Percentiles rank a stretch among this genome's conserved stretches.
These are phyloP conservation scores for Chenopodium album DNA, from an alignment of 148 eudicot species.

Conservation along the genomic window DNA sequence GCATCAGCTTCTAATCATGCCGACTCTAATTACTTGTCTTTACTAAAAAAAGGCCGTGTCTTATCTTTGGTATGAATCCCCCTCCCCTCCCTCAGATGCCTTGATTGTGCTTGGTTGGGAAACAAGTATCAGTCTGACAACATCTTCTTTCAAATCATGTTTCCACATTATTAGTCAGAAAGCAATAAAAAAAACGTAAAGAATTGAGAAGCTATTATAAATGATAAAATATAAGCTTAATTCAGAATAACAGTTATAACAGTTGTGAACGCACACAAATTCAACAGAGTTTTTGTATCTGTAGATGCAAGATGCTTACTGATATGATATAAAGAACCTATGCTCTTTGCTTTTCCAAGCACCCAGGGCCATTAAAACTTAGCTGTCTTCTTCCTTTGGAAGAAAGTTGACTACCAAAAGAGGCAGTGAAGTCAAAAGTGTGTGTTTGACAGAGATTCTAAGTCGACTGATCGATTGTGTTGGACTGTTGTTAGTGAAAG, in stretches of 20 bases:
- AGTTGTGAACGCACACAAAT: background rate
- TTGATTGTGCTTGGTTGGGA: background rate
- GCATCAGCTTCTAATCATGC: background rate
- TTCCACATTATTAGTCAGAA: background rate
- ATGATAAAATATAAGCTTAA: background rate
- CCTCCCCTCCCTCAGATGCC: background rate
- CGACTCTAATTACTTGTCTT: background rate
- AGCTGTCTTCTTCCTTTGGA: conserved; percentile 10
- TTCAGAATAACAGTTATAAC: background rate
- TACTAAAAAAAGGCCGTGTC: background rate
- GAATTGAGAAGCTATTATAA: too few relatives aligned
- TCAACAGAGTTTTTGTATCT: background rate
- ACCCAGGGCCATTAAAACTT: background rate
- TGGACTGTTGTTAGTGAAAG: too few relatives aligned
- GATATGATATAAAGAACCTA: background rate
- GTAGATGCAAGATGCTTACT: conserved; percentile 2
- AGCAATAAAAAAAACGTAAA: background rate
- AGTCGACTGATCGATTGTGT: background rate
- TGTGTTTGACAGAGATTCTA: conserved; percentile 12
- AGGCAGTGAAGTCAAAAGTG: conserved; percentile 6
- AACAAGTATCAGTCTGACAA: background rate
- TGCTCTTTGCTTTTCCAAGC: conserved; percentile 9
- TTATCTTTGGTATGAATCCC: too few relatives aligned
- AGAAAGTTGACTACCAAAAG: conserved; percentile 16
- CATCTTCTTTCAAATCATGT: background rate